Evolutionary conservation across 305 asterid genomes (phyloP).

Genomic region (Stenogyne calaminthoides): DNA sequence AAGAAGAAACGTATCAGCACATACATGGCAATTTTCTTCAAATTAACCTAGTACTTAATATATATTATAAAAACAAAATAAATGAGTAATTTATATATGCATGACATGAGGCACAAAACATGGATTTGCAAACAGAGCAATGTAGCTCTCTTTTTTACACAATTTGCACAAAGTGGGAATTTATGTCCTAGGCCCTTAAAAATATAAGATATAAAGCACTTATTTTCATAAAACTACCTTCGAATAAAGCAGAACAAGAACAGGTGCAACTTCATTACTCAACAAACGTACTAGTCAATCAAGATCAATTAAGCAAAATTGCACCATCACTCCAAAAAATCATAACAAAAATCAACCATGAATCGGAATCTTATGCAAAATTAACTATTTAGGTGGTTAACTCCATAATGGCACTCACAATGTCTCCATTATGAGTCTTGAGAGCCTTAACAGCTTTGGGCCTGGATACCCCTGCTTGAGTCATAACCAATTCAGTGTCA

Average conservation of each 20-base stretch:
- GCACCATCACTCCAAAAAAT: slow-evolving; percentile 27
- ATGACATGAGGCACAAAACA: no score
- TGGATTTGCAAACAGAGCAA: not conserved
- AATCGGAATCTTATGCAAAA: not conserved
- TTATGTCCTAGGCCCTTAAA: not conserved
- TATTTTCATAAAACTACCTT: not conserved
- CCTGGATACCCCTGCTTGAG: slow-evolving; percentile 88
- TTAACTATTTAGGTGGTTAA: slow-evolving; percentile 52
- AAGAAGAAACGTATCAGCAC: no score
- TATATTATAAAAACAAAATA: no score
- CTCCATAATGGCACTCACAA: slow-evolving; percentile 95
- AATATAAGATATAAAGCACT: not conserved
- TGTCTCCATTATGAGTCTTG: slow-evolving; percentile 79
- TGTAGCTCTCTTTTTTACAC: not conserved
- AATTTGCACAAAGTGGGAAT: not conserved
- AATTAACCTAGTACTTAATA: no score
- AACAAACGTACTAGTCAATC: slow-evolving; percentile 13
- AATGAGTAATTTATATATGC: no score
- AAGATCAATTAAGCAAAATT: slow-evolving; percentile 15
- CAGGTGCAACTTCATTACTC: slow-evolving; percentile 27
- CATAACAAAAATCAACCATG: slow-evolving; percentile 23
- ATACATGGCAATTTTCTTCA: no score
- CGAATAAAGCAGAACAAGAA: not conserved
- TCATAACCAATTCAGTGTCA: slow-evolving; percentile 87
- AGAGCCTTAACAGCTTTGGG: slow-evolving; percentile 87